phyloP scores from a whole-genome alignment of 2,329 filamentous ascomycete genomes.

The Drechmeria coniospora region DNA sequence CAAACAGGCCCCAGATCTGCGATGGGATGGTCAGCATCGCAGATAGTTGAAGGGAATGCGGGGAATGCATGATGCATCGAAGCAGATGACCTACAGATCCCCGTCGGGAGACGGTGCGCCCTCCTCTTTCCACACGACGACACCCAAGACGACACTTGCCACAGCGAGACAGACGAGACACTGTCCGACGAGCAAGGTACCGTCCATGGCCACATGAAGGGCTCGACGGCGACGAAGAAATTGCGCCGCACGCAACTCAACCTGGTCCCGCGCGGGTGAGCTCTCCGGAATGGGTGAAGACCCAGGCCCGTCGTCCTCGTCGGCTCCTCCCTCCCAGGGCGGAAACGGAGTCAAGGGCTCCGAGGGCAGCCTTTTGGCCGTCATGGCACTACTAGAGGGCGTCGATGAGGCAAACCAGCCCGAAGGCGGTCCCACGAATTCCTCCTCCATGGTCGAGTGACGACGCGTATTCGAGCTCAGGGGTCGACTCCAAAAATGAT shows the following conservation, averaged over 20 bases:
- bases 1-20: constrained; percentile 13
- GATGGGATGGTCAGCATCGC: constrained; percentile 1
- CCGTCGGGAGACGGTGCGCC: neutral
- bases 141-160: neutral
- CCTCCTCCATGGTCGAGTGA: no score
- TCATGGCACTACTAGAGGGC: no score
- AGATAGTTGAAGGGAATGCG: no score
- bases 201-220: neutral
- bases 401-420: constrained; percentile 1
- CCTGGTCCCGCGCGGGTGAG: no score
- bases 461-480: no score
- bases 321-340: constrained; percentile 8
- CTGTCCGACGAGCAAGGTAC: constrained; percentile 1
- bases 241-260: no score
- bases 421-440: neutral
- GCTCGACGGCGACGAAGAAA: neutral
- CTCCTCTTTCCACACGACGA: constrained; percentile 1
- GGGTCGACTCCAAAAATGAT: no score
- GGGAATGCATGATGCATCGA: no score
- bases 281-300: no score
- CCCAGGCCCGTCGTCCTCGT: neutral
- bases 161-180: neutral
- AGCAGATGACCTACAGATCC: constrained; percentile 1
- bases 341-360: constrained; percentile 14
- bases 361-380: no score